These are phyloP conservation scores for Talaromyces sp. DNA, from an alignment of 2,329 filamentous ascomycete genomes.

Conservation along the genomic window DNA sequence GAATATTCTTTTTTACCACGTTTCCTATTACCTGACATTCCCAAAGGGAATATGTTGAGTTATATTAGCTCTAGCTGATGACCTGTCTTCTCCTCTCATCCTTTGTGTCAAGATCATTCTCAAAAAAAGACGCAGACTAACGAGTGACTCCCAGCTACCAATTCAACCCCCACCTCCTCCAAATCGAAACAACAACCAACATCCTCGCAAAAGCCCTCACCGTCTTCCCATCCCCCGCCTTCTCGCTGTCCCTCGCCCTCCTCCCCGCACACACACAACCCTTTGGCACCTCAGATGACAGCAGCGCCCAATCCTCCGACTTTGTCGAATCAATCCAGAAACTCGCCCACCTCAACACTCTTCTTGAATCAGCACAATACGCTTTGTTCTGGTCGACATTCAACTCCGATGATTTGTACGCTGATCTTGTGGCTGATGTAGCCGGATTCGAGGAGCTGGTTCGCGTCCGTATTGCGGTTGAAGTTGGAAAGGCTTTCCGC, in stretches of 20 bases:
- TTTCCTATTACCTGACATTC: conserved; percentile 97
- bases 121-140: not conserved
- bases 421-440: conserved; percentile 91
- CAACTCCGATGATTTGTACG: conserved; percentile 91
- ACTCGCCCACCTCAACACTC: conserved; percentile 76
- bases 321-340: conserved; percentile 88
- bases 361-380: conserved; percentile 90
- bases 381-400: conserved; percentile 88
- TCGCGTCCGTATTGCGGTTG: conserved; percentile 82
- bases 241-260: conserved; percentile 89
- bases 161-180: conserved; percentile 97
- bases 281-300: conserved; percentile 44
- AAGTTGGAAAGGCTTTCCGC: conserved; percentile 77
- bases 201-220: conserved; percentile 97
- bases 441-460: conserved; percentile 92
- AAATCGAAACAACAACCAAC: conserved; percentile 97
- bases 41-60: conserved; percentile 65
- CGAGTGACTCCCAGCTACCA: conserved; percentile 69
- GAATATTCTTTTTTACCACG: conserved; percentile 67
- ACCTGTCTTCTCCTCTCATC: not conserved
- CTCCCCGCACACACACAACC: conserved; percentile 79
- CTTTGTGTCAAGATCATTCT: not conserved
- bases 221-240: conserved; percentile 94
- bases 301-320: conserved; percentile 33
- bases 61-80: conserved; percentile 74